These are phyloP conservation scores for Ophiocordyceps robertsii DNA, from an alignment of 2,329 filamentous ascomycete species.

Conservation along the genomic window DNA sequence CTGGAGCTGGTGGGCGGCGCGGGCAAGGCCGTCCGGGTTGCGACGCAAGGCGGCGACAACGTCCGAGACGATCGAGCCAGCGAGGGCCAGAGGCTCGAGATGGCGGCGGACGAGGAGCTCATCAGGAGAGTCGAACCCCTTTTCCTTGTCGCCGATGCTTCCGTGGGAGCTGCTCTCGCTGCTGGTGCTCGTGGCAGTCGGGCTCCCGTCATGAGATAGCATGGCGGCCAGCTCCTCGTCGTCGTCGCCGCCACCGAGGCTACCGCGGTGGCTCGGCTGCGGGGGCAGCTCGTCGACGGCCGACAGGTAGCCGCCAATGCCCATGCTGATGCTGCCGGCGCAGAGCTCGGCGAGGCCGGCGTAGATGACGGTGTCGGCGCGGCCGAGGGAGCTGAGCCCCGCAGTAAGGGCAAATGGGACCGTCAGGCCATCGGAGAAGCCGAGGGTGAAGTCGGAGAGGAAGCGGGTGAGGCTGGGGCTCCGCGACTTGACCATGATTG, in stretches of 20 bases:
- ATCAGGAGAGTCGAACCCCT: slow-evolving; percentile 1
- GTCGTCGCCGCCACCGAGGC: slow-evolving; percentile 1
- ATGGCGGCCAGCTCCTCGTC: slow-evolving; percentile 13
- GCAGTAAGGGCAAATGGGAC: slow-evolving; percentile 65
- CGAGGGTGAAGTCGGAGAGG: slow-evolving; percentile 55
- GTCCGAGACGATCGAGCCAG: slow-evolving; percentile 6
- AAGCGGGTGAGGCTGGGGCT: slow-evolving; percentile 24
- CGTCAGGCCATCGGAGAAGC: slow-evolving; percentile 60
- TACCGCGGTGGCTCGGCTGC: background rate
- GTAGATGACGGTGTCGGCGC: slow-evolving; percentile 49
- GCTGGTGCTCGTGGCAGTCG: slow-evolving; percentile 1
- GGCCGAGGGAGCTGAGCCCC: slow-evolving; percentile 48
- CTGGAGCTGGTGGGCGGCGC: slow-evolving; percentile 8
- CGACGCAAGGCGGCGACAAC: slow-evolving; percentile 13
- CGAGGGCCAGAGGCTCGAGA: slow-evolving; percentile 17
- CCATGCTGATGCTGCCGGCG: slow-evolving; percentile 61
- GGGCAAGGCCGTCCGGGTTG: slow-evolving; percentile 17
- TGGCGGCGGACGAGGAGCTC: slow-evolving; percentile 17
- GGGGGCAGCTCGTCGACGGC: slow-evolving; percentile 26
- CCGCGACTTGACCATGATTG: slow-evolving; percentile 7
- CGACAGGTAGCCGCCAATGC: slow-evolving; percentile 55
- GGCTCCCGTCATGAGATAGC: slow-evolving; percentile 5
- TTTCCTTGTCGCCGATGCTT: slow-evolving; percentile 7
- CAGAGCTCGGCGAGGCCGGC: slow-evolving; percentile 59
- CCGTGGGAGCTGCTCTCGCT: background rate